These are phyloP conservation scores for Rhodamnia argentea DNA, from an alignment of 345 rosid genomes.

Conservation along the genomic window DNA sequence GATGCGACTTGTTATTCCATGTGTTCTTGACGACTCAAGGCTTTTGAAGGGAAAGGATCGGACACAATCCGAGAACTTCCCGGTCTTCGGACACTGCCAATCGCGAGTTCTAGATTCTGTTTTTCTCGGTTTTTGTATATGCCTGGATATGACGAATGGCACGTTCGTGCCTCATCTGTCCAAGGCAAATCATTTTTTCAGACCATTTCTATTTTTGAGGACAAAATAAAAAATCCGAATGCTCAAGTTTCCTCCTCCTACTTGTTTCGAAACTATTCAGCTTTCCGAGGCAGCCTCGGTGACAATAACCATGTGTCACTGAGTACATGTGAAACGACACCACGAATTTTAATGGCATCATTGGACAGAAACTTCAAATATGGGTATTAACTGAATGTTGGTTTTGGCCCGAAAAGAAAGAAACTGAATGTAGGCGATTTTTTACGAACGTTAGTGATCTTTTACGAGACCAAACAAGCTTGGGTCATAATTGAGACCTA, in stretches of 20 bases:
- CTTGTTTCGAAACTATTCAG: not conserved
- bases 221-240: not conserved
- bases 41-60: accelerated
- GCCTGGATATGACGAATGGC: not conserved
- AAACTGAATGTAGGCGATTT: no score
- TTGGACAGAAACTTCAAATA: not conserved
- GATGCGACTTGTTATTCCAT: not conserved
- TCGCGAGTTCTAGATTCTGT: not conserved
- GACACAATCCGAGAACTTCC: not conserved
- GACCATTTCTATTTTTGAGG: not conserved
- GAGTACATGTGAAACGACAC: not conserved
- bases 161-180: not conserved
- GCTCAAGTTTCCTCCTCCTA: not conserved
- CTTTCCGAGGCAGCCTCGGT: not conserved
- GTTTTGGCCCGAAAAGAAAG: no score
- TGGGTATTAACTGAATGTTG: no score
- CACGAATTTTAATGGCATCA: not conserved
- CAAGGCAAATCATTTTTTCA: not conserved
- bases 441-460: no score
- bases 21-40: not conserved
- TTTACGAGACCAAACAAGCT: no score
- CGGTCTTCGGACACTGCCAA: not conserved
- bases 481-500: not conserved
- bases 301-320: not conserved
- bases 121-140: not conserved